phyloP scores from a whole-genome alignment of 176 grass and related monocot species.

The Musa troglodytarum region DNA sequence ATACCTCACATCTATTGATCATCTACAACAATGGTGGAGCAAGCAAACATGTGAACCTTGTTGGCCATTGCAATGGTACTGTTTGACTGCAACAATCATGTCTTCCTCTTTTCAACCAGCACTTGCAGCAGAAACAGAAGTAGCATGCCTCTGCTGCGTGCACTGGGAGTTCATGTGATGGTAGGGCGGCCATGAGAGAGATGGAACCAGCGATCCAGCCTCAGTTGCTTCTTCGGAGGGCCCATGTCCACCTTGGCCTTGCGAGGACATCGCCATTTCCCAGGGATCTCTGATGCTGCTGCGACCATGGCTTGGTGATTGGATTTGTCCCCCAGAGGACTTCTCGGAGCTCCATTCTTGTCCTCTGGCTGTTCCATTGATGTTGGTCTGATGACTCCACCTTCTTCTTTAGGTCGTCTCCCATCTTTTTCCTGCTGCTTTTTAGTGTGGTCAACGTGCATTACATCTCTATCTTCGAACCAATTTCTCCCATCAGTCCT shows the following conservation, averaged over 20 bases:
- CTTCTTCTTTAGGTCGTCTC: not conserved
- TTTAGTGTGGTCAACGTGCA: not conserved
- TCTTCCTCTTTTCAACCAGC: too few relatives aligned
- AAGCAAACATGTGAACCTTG: too few relatives aligned
- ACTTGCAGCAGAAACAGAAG: too few relatives aligned
- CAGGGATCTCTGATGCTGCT: not conserved
- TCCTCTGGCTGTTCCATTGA: not conserved
- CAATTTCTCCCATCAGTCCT: not conserved
- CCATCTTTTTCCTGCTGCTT: not conserved
- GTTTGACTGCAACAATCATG: too few relatives aligned
- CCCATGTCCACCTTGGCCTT: not conserved
- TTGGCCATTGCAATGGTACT: too few relatives aligned
- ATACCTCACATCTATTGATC: too few relatives aligned
- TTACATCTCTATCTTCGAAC: not conserved
- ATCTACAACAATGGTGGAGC: too few relatives aligned
- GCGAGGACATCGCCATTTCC: conserved; percentile 9
- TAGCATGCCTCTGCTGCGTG: too few relatives aligned
- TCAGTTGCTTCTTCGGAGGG: conserved; percentile 7
- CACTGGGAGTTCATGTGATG: not conserved
- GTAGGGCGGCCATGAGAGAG: not conserved
- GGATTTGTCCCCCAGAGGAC: not conserved
- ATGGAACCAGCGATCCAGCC: conserved; percentile 1
- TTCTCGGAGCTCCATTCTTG: not conserved
- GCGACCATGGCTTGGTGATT: not conserved
- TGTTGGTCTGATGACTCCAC: not conserved